phyloP scores from a whole-genome alignment of 768 basidiomycete genomes.

The Hygrophorus russula region DNA sequence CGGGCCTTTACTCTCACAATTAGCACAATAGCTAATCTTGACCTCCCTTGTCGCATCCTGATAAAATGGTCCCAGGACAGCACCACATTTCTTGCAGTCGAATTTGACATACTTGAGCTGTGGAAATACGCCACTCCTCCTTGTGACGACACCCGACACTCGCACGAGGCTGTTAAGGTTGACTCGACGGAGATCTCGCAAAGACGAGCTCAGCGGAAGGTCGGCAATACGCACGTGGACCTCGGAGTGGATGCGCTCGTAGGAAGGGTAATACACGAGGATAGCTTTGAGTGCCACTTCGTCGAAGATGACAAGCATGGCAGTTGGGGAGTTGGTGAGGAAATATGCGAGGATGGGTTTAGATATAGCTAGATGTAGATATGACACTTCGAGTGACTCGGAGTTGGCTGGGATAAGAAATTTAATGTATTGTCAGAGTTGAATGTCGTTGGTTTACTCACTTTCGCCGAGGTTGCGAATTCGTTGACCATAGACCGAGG shows the following conservation, averaged over 20 bases:
- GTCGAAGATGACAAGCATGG: slow-evolving; percentile 92
- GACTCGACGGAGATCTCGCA: slow-evolving; percentile 86
- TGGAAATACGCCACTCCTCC: slow-evolving; percentile 95
- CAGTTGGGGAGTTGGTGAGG: slow-evolving; percentile 85
- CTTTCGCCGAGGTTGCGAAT: slow-evolving; percentile 94
- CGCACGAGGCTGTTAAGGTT: slow-evolving; percentile 95
- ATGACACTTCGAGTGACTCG: slow-evolving; percentile 96
- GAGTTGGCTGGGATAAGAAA: slow-evolving; percentile 60
- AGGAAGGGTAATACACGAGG: slow-evolving; percentile 89
- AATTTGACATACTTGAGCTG: slow-evolving; percentile 99
- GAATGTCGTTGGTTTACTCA: slow-evolving; percentile 24
- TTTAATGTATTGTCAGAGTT: slow-evolving; percentile 3
- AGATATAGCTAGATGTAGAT: slow-evolving; percentile 84
- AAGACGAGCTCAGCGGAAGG: slow-evolving; percentile 78
- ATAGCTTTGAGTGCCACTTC: slow-evolving; percentile 91
- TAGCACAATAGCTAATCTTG: slow-evolving; percentile 86
- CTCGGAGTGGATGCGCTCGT: slow-evolving; percentile 95
- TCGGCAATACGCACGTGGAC: slow-evolving; percentile 96
- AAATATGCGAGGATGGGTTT: slow-evolving; percentile 97
- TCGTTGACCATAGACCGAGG: slow-evolving; percentile 89
- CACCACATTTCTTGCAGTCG: slow-evolving; percentile 90
- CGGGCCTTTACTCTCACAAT: slow-evolving; percentile 91
- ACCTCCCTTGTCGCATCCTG: slow-evolving; percentile 95
- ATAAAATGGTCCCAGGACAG: slow-evolving; percentile 93
- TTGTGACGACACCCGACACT: slow-evolving; percentile 90